Conservation (phyloP, 768 basidiomycete species). For the Auricularia sp. region DNA sequence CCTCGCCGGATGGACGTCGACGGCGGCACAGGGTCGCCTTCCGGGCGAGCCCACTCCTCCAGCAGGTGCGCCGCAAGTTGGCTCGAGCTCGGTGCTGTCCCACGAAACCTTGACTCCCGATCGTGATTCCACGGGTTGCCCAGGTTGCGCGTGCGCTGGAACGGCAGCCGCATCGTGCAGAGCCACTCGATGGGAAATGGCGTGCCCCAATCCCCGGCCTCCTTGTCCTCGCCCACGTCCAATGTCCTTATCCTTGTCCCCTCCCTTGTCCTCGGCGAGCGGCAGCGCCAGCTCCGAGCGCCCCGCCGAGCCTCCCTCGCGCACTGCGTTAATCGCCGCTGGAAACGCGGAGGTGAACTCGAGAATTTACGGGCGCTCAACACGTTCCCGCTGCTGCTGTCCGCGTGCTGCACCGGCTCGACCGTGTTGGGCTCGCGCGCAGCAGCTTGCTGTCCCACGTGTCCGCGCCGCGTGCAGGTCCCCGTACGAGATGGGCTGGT, state of each 20-base stretch:
- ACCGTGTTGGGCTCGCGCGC: background rate
- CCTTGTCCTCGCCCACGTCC: constrained; percentile 12
- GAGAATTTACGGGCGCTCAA: background rate
- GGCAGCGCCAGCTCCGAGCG: background rate
- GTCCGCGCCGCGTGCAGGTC: background rate
- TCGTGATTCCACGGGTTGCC: constrained; percentile 93
- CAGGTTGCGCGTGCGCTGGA: constrained; percentile 65
- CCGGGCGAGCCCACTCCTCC: constrained; percentile 49
- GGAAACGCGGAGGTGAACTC: background rate
- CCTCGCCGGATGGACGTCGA: constrained; percentile 5
- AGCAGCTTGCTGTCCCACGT: background rate
- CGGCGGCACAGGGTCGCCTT: constrained; percentile 15
- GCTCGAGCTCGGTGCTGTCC: constrained; percentile 90
- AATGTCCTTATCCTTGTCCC: background rate
- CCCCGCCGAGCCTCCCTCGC: background rate
- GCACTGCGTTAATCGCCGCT: background rate
- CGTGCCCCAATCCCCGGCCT: constrained; percentile 52
- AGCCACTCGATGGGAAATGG: constrained; percentile 82
- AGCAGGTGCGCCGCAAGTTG: constrained; percentile 55
- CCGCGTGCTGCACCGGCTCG: background rate
- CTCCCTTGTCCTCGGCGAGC: background rate
- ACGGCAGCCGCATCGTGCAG: constrained; percentile 58
- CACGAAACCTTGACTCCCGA: constrained; percentile 70
- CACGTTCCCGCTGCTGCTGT: too few species aligned
- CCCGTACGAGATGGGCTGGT: constrained; percentile 12